Percentiles rank a stretch among this genome's conserved stretches.
Evolutionary conservation across 305 asterid genomes (phyloP).

Genomic region (Plantago rigida): DNA sequence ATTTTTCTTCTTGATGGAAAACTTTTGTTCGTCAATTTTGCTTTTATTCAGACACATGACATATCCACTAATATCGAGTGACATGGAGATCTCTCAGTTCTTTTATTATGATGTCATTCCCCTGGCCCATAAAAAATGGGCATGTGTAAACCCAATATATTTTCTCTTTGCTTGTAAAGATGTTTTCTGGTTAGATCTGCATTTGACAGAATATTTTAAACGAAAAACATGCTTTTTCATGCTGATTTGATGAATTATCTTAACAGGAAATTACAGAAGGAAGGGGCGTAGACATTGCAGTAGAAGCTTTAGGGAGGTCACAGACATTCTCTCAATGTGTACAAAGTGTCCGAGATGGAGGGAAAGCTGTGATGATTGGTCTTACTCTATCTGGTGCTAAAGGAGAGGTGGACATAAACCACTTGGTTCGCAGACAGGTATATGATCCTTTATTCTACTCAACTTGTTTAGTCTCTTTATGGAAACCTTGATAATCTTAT

Average conservation of each 20-base stretch:
- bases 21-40: too few relatives aligned
- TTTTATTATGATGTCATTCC: neutral
- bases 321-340: conserved; percentile 78
- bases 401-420: conserved; percentile 93
- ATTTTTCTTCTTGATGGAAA: too few relatives aligned
- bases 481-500: neutral
- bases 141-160: neutral
- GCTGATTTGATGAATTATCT: conserved; percentile 17
- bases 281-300: conserved; percentile 81
- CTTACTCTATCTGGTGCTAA: conserved; percentile 76
- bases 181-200: conserved; percentile 4
- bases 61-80: too few relatives aligned
- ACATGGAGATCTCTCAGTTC: too few relatives aligned
- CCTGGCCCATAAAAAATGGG: conserved; percentile 2
- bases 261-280: conserved; percentile 88
- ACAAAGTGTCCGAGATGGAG: conserved; percentile 88
- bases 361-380: conserved; percentile 97
- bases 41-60: too few relatives aligned
- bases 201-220: conserved; percentile 9
- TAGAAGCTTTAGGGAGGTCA: conserved; percentile 83
- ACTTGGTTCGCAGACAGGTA: conserved; percentile 93
- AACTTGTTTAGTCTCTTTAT: conserved; percentile 5
- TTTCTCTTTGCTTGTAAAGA: neutral
- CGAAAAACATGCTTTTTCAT: conserved; percentile 10
- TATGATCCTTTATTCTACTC: neutral